Evolutionary conservation across 208 protist genomes (phyloP).

Genomic region (Wallacemonas collosoma): DNA sequence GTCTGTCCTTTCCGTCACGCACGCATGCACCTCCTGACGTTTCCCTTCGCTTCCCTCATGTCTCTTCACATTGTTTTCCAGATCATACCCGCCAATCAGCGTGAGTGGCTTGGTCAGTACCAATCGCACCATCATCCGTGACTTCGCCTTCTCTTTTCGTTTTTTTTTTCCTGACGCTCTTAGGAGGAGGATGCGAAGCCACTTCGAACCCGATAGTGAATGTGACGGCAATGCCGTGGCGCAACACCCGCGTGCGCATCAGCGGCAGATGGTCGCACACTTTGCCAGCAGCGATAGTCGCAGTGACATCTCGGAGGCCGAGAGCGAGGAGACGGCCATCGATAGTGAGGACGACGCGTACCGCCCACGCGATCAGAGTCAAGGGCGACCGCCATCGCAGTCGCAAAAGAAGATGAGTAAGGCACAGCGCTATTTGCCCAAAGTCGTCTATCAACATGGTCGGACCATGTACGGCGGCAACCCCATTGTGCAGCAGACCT

Average conservation of each 20-base stretch:
- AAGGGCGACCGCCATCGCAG: not conserved
- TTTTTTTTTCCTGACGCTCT: constrained; percentile 7
- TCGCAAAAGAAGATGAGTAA: not conserved
- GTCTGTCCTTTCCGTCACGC: no score
- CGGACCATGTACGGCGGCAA: constrained; percentile 78
- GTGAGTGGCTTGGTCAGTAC: no score
- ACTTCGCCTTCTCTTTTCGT: constrained; percentile 15
- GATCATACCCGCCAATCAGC: no score
- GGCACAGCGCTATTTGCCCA: constrained; percentile 21
- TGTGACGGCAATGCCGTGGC: not conserved
- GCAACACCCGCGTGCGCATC: not conserved
- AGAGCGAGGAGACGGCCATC: not conserved
- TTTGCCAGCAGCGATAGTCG: not conserved
- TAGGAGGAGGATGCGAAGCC: constrained; percentile 1
- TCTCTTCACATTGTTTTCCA: no score
- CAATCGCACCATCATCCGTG: no score
- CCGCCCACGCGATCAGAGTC: not conserved
- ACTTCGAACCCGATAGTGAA: constrained; percentile 14
- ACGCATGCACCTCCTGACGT: no score
- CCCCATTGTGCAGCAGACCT: constrained; percentile 75
- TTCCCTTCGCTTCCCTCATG: no score
- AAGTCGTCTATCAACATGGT: constrained; percentile 52
- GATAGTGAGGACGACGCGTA: not conserved
- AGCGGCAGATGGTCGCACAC: not conserved
- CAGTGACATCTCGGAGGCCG: not conserved